phyloP scores from a whole-genome alignment of 768 basidiomycete genomes.

The Termitomyces sp. region DNA sequence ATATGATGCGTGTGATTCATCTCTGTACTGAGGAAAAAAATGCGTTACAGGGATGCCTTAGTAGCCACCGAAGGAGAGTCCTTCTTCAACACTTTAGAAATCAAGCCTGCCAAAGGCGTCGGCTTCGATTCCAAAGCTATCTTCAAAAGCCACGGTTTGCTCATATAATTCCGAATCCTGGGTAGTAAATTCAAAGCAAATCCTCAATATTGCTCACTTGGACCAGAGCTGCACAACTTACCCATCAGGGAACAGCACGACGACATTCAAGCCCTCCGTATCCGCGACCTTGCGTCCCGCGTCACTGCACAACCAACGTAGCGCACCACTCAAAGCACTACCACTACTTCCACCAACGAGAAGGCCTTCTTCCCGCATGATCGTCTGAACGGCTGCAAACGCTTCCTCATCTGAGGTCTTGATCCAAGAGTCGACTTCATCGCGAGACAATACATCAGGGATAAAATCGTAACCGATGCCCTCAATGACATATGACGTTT shows the following conservation, averaged over 20 bases:
- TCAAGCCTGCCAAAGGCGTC: conserved; percentile 48
- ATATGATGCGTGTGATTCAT: background rate
- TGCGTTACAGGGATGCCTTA: background rate
- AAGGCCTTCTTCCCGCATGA: conserved; percentile 86
- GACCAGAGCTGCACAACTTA: conserved; percentile 32
- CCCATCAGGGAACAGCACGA: conserved; percentile 90
- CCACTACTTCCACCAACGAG: conserved; percentile 95
- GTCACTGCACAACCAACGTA: conserved; percentile 73
- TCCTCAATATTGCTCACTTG: background rate
- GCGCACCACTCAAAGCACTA: conserved; percentile 73
- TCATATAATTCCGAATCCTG: conserved; percentile 93
- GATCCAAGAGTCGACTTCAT: conserved; percentile 74
- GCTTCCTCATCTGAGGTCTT: conserved; percentile 84
- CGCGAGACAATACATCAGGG: conserved; percentile 80
- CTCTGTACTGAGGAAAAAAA: background rate
- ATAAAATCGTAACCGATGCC: conserved; percentile 98
- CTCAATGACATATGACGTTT: conserved; percentile 72
- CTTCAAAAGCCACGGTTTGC: conserved; percentile 87
- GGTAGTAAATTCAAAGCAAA: background rate
- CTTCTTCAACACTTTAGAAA: conserved; percentile 32
- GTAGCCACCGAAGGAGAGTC: background rate
- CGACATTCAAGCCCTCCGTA: conserved; percentile 79
- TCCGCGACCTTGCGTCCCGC: conserved; percentile 62
- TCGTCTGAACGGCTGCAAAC: conserved; percentile 65
- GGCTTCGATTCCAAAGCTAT: conserved; percentile 56